Percentiles rank a stretch among this genome's conserved stretches.
Conservation (phyloP, 768 basidiomycete genomes). For the Coprinopsis sp. region DNA sequence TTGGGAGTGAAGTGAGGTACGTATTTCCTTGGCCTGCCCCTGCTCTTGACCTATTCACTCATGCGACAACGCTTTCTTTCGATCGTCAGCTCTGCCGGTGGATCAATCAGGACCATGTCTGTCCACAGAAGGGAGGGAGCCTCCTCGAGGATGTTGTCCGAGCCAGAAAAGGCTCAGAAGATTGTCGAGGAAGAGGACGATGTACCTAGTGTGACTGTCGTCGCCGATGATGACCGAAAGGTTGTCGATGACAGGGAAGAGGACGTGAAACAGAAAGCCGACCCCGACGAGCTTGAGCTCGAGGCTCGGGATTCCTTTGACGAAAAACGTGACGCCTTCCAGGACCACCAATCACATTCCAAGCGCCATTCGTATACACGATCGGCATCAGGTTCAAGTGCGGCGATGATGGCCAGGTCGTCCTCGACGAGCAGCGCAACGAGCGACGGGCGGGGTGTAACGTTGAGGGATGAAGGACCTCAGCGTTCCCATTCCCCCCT, state of each 20-base stretch:
- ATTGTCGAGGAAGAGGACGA: conserved; percentile 1
- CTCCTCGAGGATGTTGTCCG: conserved; percentile 5
- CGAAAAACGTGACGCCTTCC: not conserved
- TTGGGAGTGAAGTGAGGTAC: not conserved
- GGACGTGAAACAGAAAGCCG: not conserved
- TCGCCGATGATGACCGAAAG: too few relatives aligned
- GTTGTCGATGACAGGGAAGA: too few relatives aligned
- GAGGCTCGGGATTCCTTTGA: not conserved
- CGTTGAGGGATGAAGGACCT: not conserved
- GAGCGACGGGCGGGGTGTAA: not conserved
- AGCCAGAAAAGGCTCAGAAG: not conserved
- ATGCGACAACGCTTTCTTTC: not conserved
- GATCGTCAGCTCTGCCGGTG: conserved; percentile 16
- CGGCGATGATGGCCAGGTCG: too few relatives aligned
- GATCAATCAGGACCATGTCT: conserved; percentile 20
- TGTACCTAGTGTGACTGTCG: conserved; percentile 7
- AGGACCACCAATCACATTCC: not conserved
- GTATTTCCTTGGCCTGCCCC: not conserved
- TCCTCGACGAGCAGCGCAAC: too few relatives aligned
- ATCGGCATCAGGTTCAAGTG: not conserved
- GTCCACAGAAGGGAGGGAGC: conserved; percentile 17
- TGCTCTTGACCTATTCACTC: not conserved
- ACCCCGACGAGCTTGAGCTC: not conserved
- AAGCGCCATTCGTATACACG: not conserved
- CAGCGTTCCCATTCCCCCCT: not conserved